These are phyloP conservation scores for Punica granatum DNA, from an alignment of 345 rosid species.

Conservation along the genomic window DNA sequence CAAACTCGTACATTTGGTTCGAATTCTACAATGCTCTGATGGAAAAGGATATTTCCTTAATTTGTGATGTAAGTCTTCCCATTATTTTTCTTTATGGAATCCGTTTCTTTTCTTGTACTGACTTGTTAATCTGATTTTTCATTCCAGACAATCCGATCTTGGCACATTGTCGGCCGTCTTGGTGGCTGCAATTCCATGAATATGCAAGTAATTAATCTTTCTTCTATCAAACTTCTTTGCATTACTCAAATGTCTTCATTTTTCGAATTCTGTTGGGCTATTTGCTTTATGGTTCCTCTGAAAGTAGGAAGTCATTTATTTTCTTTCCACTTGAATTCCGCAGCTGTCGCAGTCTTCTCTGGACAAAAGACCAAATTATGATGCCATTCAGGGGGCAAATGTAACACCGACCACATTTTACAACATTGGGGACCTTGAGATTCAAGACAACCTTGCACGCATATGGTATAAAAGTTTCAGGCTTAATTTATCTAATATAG, in stretches of 20 bases:
- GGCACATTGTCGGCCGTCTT: conserved; percentile 95
- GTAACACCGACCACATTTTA: conserved; percentile 72
- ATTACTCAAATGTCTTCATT: neutral
- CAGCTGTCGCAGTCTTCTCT: conserved; percentile 73
- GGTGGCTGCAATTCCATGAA: conserved; percentile 98
- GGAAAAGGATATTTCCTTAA: conserved; percentile 72
- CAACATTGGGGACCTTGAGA: conserved; percentile 85
- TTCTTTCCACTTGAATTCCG: conserved; percentile 8
- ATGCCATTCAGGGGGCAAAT: conserved; percentile 80
- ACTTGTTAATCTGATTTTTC: neutral
- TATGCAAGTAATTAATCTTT: conserved; percentile 62
- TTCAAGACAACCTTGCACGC: conserved; percentile 82
- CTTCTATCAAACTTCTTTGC: neutral
- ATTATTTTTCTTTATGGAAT: conserved; percentile 3
- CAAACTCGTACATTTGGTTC: conserved; percentile 86
- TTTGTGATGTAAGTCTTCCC: conserved; percentile 70
- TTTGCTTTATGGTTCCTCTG: neutral
- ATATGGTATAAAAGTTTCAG: conserved; percentile 42
- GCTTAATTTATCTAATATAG: neutral
- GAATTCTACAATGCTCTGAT: conserved; percentile 76
- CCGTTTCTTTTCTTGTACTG: conserved; percentile 1
- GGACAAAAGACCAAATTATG: conserved; percentile 69
- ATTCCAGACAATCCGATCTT: conserved; percentile 73
- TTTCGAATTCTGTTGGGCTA: neutral
- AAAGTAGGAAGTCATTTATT: neutral